Evolutionary conservation across 2,329 filamentous ascomycete species (phyloP), one percentile per base, ranked within the genome.

Genomic region (Mycosphaerelloides madeirae): DNA sequence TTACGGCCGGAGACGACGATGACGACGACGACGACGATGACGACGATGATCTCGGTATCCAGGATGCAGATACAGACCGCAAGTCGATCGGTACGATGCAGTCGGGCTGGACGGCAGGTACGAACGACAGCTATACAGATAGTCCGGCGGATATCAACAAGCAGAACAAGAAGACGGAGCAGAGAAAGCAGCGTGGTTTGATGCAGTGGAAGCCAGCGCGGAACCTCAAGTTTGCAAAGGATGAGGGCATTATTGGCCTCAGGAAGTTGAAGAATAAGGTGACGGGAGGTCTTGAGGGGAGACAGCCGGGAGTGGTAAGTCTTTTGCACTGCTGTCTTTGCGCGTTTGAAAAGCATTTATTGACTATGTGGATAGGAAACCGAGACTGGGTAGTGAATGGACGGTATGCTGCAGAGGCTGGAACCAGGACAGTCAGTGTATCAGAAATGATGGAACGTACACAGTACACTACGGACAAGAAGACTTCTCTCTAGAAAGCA

Each of bases 141-240:
- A 53, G 56, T 14, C 53, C 49, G 61, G 81, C 81, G 62, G 76
- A 83, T 16, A 80, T 84, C 63, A 81, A 80, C 57, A 73, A 74
- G 44, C 77, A 81, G 50, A 87, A 83, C 61, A 80, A 84, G 51
- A 81, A 85, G 37, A 69, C 71, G 35, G 75, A 96, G 63, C 84
- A 90, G 64, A 79, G 90, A 1, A 88, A 90, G 68, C 89, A 96
- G 56, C 77, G 90, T 9, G 91, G 91, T 0, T 60, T 95, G 62
- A 95, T 96, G 87, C 91, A 97, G 66, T 97, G 90, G 89, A 86
- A 83, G 60, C 90, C 91, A 0, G 85, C 90, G 63, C 77, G 91
- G 31, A 95, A 95, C 62, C 74, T 81, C 16, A 81, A 83, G 54
- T 97, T 96, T 65, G 90, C 84, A 33, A 95, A 93, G 68, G 77